A percentile compares a stretch with the other conserved stretches of the same genome.
Conservation (phyloP, 495 filamentous ascomycete genomes). For the Tuber melanosporum region DNA sequence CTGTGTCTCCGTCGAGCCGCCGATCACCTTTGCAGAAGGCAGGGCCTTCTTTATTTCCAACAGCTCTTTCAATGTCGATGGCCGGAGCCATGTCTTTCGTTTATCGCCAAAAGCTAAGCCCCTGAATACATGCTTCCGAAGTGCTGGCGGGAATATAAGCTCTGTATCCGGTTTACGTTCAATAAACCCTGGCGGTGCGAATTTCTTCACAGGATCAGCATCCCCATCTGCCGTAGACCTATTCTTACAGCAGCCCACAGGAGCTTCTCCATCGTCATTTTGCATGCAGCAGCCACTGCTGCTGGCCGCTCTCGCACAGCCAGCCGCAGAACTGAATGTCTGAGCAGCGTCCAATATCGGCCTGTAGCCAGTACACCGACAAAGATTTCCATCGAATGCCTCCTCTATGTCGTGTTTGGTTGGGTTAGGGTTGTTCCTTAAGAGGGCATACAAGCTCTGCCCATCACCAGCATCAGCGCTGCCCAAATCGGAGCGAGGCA, state of each 20-base stretch:
- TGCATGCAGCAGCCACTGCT: slow-evolving; percentile 63
- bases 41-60: slow-evolving; percentile 82
- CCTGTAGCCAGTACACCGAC: slow-evolving; percentile 89
- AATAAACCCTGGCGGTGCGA: slow-evolving; percentile 80
- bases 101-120: slow-evolving; percentile 90
- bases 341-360: slow-evolving; percentile 90
- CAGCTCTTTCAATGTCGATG: slow-evolving; percentile 77
- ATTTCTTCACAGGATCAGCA: slow-evolving; percentile 57
- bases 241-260: slow-evolving; percentile 55
- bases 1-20: slow-evolving; percentile 92
- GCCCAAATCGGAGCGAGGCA: not conserved
- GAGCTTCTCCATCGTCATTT: slow-evolving; percentile 47
- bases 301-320: slow-evolving; percentile 50
- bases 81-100: slow-evolving; percentile 87
- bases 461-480: not conserved
- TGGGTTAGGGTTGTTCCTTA: slow-evolving; percentile 64
- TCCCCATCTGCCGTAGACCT: slow-evolving; percentile 41
- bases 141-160: slow-evolving; percentile 81
- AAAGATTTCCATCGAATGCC: slow-evolving; percentile 92
- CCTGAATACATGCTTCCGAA: slow-evolving; percentile 73
- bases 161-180: slow-evolving; percentile 88
- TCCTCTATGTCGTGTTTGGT: slow-evolving; percentile 74
- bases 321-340: slow-evolving; percentile 54
- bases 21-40: slow-evolving; percentile 86
- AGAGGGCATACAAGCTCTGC: slow-evolving; percentile 69